Conservation (phyloP, 192 early-diverging fungal genomes). For the Rhizophagus prolifer region DNA sequence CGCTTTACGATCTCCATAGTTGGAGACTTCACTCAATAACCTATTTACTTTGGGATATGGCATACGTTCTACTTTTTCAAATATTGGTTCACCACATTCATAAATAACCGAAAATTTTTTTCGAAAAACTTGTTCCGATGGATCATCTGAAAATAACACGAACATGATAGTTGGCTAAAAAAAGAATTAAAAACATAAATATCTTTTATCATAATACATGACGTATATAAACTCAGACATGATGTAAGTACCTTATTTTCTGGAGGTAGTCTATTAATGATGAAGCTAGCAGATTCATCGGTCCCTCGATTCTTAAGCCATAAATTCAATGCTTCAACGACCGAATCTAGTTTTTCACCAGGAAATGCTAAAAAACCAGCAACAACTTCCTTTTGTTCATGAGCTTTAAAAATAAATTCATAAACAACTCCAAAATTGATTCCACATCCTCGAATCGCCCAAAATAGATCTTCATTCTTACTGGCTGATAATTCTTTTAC, state of each 20-base stretch:
- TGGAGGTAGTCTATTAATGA: too few relatives aligned
- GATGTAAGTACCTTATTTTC: background rate
- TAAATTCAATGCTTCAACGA: too few relatives aligned
- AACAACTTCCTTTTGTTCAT: too few relatives aligned
- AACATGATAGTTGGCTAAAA: background rate
- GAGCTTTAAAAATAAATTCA: too few relatives aligned
- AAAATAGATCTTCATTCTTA: conserved; percentile 46
- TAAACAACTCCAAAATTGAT: too few relatives aligned
- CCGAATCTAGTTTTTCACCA: background rate
- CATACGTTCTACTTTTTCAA: too few relatives aligned
- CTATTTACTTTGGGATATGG: background rate
- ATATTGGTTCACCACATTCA: too few relatives aligned
- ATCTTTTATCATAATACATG: background rate
- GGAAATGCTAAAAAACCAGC: conserved; percentile 21
- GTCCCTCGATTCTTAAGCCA: too few relatives aligned
- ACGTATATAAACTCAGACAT: background rate
- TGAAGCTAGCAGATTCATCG: too few relatives aligned
- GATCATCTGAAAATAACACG: background rate
- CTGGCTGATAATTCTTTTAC: conserved; percentile 31
- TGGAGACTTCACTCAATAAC: background rate
- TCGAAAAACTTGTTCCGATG: background rate
- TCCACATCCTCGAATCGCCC: conserved; percentile 50
- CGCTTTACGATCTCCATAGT: background rate
- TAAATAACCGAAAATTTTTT: too few relatives aligned
- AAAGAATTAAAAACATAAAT: background rate